Percentiles rank a stretch among this genome's conserved stretches.
Conservation (phyloP, 2,329 filamentous ascomycete species). For the Diplodia scrobiculata region DNA sequence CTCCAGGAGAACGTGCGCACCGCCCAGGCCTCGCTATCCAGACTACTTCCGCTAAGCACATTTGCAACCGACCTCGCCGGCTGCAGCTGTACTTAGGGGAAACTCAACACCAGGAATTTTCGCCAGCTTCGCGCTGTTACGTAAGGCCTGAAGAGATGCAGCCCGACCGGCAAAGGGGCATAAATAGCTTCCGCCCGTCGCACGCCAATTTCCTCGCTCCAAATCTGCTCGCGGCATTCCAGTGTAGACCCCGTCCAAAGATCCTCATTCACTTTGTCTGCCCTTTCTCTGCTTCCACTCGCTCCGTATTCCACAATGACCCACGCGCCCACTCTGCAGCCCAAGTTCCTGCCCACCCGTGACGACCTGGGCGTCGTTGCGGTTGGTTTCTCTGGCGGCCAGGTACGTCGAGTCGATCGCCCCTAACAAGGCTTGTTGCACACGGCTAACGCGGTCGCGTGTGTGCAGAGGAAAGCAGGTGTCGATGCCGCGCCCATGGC, state of each 20-base stretch:
- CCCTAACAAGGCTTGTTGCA: conserved; percentile 17
- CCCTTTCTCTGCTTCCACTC: not conserved
- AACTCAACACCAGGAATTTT: conserved; percentile 22
- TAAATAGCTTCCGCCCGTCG: conserved; percentile 25
- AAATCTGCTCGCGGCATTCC: conserved; percentile 12
- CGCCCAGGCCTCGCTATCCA: conserved; percentile 17
- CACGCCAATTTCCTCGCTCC: not conserved
- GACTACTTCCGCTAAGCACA: conserved; percentile 19
- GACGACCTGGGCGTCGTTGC: conserved; percentile 88
- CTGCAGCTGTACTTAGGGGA: conserved; percentile 27
- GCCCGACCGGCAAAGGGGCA: conserved; percentile 8
- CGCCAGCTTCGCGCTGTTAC: conserved; percentile 5
- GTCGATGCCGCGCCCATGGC: conserved; percentile 89
- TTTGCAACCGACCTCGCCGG: not conserved
- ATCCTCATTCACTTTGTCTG: not conserved
- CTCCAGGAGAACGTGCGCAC: not conserved
- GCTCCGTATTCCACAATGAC: conserved; percentile 48
- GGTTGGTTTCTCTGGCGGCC: conserved; percentile 93
- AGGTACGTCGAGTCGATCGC: conserved; percentile 60
- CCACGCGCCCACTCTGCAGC: conserved; percentile 59
- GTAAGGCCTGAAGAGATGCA: conserved; percentile 28
- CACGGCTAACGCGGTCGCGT: conserved; percentile 27
- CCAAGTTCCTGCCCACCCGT: conserved; percentile 77
- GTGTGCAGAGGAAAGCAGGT: conserved; percentile 76
- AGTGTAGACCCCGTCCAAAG: not conserved